These are phyloP conservation scores for Phytophthora ramorum DNA, from an alignment of 352 stramenopile species.

Conservation along the genomic window DNA sequence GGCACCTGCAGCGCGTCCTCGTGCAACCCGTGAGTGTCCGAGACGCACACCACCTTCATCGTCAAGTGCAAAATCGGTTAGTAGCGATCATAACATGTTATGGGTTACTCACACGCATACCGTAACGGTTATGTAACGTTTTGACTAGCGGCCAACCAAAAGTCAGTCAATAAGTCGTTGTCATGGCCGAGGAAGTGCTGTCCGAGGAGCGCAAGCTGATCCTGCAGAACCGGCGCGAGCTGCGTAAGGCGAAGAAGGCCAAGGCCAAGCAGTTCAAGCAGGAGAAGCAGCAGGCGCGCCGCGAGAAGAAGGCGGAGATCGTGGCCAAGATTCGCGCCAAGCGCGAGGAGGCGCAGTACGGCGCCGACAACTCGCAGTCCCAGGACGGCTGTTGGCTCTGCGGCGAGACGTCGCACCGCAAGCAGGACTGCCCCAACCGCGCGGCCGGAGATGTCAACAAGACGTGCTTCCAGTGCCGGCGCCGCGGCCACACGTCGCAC, in stretches of 20 bases:
- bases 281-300: conserved; percentile 64
- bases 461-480: conserved; percentile 87
- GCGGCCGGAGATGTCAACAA: conserved; percentile 74
- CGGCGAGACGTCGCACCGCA: conserved; percentile 71
- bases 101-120: too few relatives aligned
- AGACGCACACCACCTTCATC: conserved; percentile 80
- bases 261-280: conserved; percentile 74
- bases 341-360: conserved; percentile 55
- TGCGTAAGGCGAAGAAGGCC: conserved; percentile 84
- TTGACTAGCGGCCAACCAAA: conserved; percentile 1
- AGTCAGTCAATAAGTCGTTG: not conserved
- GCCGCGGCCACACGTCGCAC: conserved; percentile 82
- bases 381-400: conserved; percentile 79
- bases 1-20: conserved; percentile 73
- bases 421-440: conserved; percentile 80
- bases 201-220: conserved; percentile 47
- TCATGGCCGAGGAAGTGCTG: conserved; percentile 20
- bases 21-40: conserved; percentile 80
- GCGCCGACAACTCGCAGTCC: conserved; percentile 9
- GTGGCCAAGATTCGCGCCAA: conserved; percentile 81
- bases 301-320: conserved; percentile 85
- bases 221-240: conserved; percentile 64
- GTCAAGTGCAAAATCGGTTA: not conserved
- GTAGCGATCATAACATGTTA: too few relatives aligned
- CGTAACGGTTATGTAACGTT: too few relatives aligned